Percentiles rank a stretch among this genome's conserved stretches.
Evolutionary conservation across 306 rosid genomes (phyloP).

Genomic region (Castanospermum australe): DNA sequence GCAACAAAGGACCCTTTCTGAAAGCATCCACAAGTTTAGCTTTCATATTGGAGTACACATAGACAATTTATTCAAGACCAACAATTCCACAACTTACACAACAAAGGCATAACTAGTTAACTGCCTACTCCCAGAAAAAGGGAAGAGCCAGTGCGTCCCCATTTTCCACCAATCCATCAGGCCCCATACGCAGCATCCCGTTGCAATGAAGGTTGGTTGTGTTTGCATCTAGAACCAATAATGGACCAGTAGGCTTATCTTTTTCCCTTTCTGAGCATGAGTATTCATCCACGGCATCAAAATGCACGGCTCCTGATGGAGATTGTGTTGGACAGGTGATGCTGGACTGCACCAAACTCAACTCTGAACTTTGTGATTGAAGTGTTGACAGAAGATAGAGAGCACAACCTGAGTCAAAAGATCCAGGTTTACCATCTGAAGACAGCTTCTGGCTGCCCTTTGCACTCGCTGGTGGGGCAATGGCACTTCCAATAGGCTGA

Average conservation of each 20-base stretch:
- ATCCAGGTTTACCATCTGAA: constrained; percentile 47
- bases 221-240: constrained; percentile 34
- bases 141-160: constrained; percentile 55
- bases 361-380: constrained; percentile 50
- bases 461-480: constrained; percentile 39
- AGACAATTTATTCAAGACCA: constrained; percentile 2
- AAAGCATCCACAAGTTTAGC: constrained; percentile 29
- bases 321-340: constrained; percentile 44
- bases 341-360: constrained; percentile 49
- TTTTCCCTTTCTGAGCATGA: constrained; percentile 27
- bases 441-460: constrained; percentile 37
- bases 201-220: constrained; percentile 38
- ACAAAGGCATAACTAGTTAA: constrained; percentile 2
- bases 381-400: constrained; percentile 99
- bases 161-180: constrained; percentile 50
- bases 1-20: neutral
- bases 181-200: constrained; percentile 43
- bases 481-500: constrained; percentile 17
- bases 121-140: constrained; percentile 59
- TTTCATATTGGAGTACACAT: constrained; percentile 14
- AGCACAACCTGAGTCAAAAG: constrained; percentile 75
- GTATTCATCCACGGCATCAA: constrained; percentile 30
- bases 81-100: constrained; percentile 7
- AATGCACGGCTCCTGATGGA: constrained; percentile 35
- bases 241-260: constrained; percentile 31